These are phyloP conservation scores for Nakazawaea ambrosiae DNA, from an alignment of 805 yeast genomes.

Conservation along the genomic window DNA sequence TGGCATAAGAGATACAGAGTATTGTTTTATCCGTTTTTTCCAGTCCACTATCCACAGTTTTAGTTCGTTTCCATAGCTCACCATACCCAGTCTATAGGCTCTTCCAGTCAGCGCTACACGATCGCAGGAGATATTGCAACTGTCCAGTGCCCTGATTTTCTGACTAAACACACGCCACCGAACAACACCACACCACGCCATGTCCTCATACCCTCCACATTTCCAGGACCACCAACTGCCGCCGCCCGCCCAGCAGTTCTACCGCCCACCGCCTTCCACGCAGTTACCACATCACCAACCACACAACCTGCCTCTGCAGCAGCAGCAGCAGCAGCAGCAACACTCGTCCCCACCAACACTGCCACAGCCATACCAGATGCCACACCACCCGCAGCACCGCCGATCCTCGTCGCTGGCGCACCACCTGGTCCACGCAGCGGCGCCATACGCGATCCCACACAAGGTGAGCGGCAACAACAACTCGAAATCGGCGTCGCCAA, in stretches of 20 bases:
- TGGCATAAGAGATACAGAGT: no score
- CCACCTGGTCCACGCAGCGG: slow-evolving; percentile 4
- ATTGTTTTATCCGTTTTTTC: no score
- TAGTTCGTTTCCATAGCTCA: no score
- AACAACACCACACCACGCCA: no score
- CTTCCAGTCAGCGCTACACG: no score
- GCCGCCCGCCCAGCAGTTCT: neutral
- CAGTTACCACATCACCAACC: slow-evolving; percentile 10
- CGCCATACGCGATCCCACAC: slow-evolving; percentile 10
- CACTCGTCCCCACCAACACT: neutral
- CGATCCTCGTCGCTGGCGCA: no score
- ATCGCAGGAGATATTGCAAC: no score
- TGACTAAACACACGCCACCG: no score
- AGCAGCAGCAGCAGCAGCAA: slow-evolving; percentile 4
- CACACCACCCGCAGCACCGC: neutral
- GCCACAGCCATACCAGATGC: slow-evolving; percentile 1
- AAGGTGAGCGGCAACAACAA: slow-evolving; percentile 7
- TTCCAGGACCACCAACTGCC: neutral
- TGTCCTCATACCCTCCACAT: no score
- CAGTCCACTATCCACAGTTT: no score
- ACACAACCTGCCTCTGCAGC: slow-evolving; percentile 9
- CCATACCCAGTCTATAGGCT: no score
- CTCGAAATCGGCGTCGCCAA: neutral
- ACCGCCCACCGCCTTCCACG: slow-evolving; percentile 6
- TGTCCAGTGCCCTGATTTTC: no score